Evolutionary conservation across 371 early-diverging fungal genomes (phyloP), one percentile per base, ranked within the genome.

Genomic region (Nematocida parisii): DNA sequence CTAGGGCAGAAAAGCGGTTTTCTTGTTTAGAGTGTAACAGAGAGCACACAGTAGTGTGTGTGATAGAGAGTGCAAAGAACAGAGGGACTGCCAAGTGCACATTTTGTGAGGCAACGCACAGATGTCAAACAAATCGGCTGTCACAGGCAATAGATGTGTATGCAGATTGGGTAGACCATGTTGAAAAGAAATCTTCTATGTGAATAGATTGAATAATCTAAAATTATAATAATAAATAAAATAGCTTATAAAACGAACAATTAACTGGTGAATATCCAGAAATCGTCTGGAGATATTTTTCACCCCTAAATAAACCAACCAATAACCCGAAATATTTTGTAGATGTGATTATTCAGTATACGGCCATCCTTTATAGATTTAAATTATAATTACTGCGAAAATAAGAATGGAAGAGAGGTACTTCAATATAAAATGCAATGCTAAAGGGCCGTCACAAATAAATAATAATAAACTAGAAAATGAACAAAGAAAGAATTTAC

Each of bases 61-160:
- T 7, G 9, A 27, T 77, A 61, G 80, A 77, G 44, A 82, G 56
- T 20, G 5, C n/a, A 18, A 66, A 47, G 27, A 66, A 66, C 61
- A 68, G 11, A 67, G 80, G 80, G n/a, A 47, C 13, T 22, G 80
- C 80, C 7, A 44, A 33, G 3, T 77, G 80, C 45, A 15, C 54
- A 11, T 27, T 56, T 13, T 77, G 80, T 52, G 33, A 47, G 22
- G 47, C 24, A 42, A 58, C 27, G 0, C 42, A 67, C 44, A 7
- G 40, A 47, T 77, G 80, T 61, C 3, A 27, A 9, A 77, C 60
- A 15, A 77, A 70, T 39, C 33, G 47, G 11, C 68, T 77, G 4
- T 77, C 80, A 15, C 80, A 77, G 46, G 27, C 71, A 20, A 77
- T 77, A n/a, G 80, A 77, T 45, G 80, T 77, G 11, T 77, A 77